Conservation (phyloP, 331 rosid genomes). For the Malus hybrid region DNA sequence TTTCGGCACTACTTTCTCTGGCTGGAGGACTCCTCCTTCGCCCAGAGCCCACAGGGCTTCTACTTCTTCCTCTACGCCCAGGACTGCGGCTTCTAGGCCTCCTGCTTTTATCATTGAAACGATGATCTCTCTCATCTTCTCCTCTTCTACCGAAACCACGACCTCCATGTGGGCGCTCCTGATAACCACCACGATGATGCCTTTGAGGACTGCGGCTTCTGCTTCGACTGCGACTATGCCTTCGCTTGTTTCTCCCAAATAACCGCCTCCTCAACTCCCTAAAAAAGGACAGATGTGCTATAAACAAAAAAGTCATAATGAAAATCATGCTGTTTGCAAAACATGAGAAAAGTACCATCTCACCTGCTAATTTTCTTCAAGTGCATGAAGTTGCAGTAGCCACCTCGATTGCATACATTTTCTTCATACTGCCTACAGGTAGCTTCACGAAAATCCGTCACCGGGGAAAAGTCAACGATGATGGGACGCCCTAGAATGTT, state of each 20-base stretch:
- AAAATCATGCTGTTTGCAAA: background rate
- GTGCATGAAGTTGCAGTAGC: slow-evolving; percentile 96
- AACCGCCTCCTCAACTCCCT: slow-evolving; percentile 87
- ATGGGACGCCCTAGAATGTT: slow-evolving; percentile 68
- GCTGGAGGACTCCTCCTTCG: slow-evolving; percentile 63
- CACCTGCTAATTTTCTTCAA: slow-evolving; percentile 90
- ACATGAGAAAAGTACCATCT: background rate
- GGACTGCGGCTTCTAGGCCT: slow-evolving; percentile 97
- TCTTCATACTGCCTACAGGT: slow-evolving; percentile 97
- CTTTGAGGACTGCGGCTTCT: slow-evolving; percentile 85
- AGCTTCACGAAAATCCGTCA: slow-evolving; percentile 96
- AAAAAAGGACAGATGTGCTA: background rate
- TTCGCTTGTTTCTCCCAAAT: slow-evolving; percentile 75
- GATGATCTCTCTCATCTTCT: slow-evolving; percentile 65
- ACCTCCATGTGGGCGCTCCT: slow-evolving; percentile 64
- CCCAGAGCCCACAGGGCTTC: slow-evolving; percentile 78
- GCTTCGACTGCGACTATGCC: slow-evolving; percentile 64
- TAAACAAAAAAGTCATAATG: background rate
- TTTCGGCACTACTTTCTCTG: slow-evolving; percentile 88
- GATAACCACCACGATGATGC: slow-evolving; percentile 47
- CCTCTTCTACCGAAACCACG: slow-evolving; percentile 61
- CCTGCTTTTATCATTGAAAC: slow-evolving; percentile 52
- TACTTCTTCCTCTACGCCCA: slow-evolving; percentile 69
- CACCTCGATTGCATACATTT: slow-evolving; percentile 90
- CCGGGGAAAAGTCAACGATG: slow-evolving; percentile 91